Conservation (phyloP, 306 rosid species). For the Trichosanthes cucumerina region DNA sequence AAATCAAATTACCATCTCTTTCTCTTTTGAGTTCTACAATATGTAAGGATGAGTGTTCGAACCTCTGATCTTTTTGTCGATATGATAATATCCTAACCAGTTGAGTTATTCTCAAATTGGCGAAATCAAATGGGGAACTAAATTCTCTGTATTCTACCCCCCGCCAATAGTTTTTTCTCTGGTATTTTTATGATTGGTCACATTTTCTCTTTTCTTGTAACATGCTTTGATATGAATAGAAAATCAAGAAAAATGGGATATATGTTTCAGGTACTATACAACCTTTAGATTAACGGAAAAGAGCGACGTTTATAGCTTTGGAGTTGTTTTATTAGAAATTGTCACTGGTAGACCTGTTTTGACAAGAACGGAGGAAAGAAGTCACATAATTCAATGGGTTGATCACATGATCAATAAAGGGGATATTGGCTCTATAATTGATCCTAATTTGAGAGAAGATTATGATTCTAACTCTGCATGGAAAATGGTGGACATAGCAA, state of each 20-base stretch:
- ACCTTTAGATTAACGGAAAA: background rate
- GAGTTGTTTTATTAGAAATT: background rate
- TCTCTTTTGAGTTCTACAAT: too few relatives aligned
- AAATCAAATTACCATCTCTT: too few relatives aligned
- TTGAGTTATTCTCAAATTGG: too few relatives aligned
- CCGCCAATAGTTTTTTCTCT: too few relatives aligned
- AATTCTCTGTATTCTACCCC: too few relatives aligned
- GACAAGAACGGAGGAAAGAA: background rate
- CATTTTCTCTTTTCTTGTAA: too few relatives aligned
- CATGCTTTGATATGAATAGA: background rate
- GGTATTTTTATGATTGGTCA: too few relatives aligned
- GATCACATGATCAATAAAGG: background rate
- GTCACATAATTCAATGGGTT: background rate
- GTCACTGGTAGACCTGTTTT: background rate
- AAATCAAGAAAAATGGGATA: background rate
- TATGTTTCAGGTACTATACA: background rate
- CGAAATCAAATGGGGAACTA: too few relatives aligned
- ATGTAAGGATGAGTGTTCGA: too few relatives aligned
- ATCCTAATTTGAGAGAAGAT: background rate
- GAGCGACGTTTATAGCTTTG: slow-evolving; percentile 3
- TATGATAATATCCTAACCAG: too few relatives aligned
- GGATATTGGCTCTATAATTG: background rate
- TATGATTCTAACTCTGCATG: background rate
- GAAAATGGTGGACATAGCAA: background rate
- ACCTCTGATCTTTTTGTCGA: too few relatives aligned